Conservation (phyloP, 495 filamentous ascomycete species). For the Hypoxylon trugodes region DNA sequence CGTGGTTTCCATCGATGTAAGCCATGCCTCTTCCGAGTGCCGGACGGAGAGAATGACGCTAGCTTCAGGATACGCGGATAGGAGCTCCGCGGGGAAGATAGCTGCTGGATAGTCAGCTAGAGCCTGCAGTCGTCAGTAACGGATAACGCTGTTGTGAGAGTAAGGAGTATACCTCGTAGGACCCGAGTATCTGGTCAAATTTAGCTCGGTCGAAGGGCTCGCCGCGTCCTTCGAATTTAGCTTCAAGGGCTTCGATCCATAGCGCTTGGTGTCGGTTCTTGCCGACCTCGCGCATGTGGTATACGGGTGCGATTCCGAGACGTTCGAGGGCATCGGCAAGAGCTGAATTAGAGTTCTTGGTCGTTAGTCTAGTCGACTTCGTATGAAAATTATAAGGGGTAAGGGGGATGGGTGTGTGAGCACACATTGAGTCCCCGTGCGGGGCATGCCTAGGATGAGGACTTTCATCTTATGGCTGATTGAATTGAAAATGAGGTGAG, state of each 20-base stretch:
- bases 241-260: slow-evolving; percentile 42
- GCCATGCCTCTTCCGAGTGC: slow-evolving; percentile 49
- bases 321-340: slow-evolving; percentile 42
- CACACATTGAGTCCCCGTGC: slow-evolving; percentile 73
- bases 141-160: neutral
- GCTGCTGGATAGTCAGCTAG: slow-evolving; percentile 49
- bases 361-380: neutral
- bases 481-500: neutral
- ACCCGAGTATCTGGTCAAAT: slow-evolving; percentile 40
- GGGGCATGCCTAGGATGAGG: slow-evolving; percentile 67
- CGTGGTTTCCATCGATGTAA: slow-evolving; percentile 48
- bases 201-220: slow-evolving; percentile 34
- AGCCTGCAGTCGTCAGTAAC: slow-evolving; percentile 13
- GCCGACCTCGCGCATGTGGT: slow-evolving; percentile 48
- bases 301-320: slow-evolving; percentile 42
- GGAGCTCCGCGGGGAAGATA: slow-evolving; percentile 53
- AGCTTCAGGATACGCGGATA: slow-evolving; percentile 53
- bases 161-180: slow-evolving; percentile 31
- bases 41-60: slow-evolving; percentile 54
- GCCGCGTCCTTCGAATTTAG: slow-evolving; percentile 42
- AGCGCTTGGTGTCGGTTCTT: slow-evolving; percentile 39
- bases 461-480: slow-evolving; percentile 60
- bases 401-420: too few relatives aligned
- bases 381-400: neutral
- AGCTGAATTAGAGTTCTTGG: slow-evolving; percentile 22